These are phyloP conservation scores for Nemania diffusa DNA, from an alignment of 2,329 filamentous ascomycete genomes.

Conservation along the genomic window DNA sequence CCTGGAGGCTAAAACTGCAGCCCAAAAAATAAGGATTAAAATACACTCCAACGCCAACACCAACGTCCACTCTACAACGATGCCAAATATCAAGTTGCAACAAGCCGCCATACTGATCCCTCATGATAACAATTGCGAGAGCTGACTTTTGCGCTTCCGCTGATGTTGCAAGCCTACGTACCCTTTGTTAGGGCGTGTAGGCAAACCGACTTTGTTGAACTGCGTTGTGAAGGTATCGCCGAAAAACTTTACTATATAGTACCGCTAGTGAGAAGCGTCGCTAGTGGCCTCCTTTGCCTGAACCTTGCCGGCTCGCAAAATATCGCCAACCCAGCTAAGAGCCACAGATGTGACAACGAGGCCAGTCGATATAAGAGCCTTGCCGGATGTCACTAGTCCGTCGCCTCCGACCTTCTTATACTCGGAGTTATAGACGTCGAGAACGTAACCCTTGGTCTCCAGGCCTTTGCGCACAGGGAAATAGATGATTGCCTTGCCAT, in stretches of 20 bases:
- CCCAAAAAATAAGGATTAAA: conserved; percentile 2
- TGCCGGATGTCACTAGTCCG: conserved; percentile 73
- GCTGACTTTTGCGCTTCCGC: not conserved
- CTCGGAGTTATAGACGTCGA: conserved; percentile 66
- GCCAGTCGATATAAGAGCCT: conserved; percentile 74
- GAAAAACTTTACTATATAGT: not conserved
- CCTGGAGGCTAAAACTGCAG: not conserved
- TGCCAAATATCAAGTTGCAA: conserved; percentile 17
- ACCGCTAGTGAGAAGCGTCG: conserved; percentile 55
- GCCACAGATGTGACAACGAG: conserved; percentile 74
- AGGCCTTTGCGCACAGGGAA: conserved; percentile 71
- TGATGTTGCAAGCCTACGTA: not conserved
- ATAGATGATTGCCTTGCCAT: conserved; percentile 69
- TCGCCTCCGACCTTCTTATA: conserved; percentile 72
- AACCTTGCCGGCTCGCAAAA: conserved; percentile 70
- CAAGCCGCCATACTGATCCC: not conserved
- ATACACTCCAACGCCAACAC: conserved; percentile 22
- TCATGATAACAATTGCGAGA: not conserved
- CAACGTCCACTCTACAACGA: conserved; percentile 23
- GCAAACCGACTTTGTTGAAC: not conserved
- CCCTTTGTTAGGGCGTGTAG: not conserved
- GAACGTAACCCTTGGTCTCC: conserved; percentile 71
- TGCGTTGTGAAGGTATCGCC: not conserved
- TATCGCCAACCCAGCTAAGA: conserved; percentile 67
- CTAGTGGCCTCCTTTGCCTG: conserved; percentile 66